A percentile compares a stretch with the other conserved stretches of the same genome.
Evolutionary conservation across 2,329 filamentous ascomycete genomes (phyloP).

Genomic region (Curvularia verruculosa): DNA sequence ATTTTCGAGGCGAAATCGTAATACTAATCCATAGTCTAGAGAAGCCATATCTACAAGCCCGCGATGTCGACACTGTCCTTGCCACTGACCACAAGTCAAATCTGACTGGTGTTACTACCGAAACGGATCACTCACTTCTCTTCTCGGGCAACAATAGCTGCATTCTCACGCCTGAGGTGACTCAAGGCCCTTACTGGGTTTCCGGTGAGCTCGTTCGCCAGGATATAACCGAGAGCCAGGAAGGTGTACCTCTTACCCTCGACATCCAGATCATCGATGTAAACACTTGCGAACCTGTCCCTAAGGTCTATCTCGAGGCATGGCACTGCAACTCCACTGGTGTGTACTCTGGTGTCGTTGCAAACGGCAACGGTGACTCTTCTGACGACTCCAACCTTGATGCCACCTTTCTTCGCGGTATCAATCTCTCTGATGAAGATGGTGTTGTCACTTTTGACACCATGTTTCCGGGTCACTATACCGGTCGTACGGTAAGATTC

Average conservation of each 20-base stretch:
- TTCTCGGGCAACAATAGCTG: conserved; percentile 44
- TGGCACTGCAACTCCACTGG: conserved; percentile 56
- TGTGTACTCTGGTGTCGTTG: conserved; percentile 46
- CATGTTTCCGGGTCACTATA: conserved; percentile 54
- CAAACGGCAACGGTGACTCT: conserved; percentile 50
- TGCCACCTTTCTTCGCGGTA: conserved; percentile 54
- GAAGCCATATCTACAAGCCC: conserved; percentile 36
- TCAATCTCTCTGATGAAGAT: conserved; percentile 54
- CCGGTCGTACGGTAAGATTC: conserved; percentile 33
- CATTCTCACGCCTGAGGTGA: conserved; percentile 44
- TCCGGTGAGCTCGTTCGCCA: conserved; percentile 58
- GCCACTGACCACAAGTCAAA: conserved; percentile 40
- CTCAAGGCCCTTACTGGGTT: conserved; percentile 51
- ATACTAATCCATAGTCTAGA: conserved; percentile 22
- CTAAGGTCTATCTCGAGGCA: conserved; percentile 59
- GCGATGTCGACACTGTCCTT: conserved; percentile 37
- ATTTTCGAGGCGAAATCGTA: background rate
- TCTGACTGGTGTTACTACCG: conserved; percentile 35
- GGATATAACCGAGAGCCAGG: conserved; percentile 56
- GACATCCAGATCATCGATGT: conserved; percentile 63
- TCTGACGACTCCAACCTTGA: conserved; percentile 42
- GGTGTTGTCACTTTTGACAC: conserved; percentile 58
- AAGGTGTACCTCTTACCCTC: conserved; percentile 57
- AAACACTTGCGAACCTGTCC: conserved; percentile 59
- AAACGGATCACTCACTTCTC: conserved; percentile 35